Evolutionary conservation across 352 stramenopile genomes (phyloP).

Genomic region (Pythium grandisporangium): DNA sequence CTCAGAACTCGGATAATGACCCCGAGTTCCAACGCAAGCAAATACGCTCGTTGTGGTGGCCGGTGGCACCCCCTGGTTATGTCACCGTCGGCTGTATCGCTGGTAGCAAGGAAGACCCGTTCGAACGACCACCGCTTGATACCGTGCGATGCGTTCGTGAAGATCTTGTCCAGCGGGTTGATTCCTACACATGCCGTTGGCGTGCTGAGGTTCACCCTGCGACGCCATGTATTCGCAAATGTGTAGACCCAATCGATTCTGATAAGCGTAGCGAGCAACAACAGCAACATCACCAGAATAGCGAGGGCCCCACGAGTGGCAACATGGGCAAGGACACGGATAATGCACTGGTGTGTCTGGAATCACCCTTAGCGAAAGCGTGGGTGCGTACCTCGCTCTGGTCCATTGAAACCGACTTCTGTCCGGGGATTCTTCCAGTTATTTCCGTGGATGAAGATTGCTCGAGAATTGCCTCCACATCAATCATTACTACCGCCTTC

Average conservation of each 20-base stretch:
- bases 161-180: slow-evolving; percentile 60
- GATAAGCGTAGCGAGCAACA: slow-evolving; percentile 17
- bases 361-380: no score
- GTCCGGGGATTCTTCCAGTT: slow-evolving; percentile 43
- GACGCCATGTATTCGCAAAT: no score
- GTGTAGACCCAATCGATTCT: no score
- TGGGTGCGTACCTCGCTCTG: slow-evolving; percentile 64
- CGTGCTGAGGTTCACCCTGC: no score
- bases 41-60: slow-evolving; percentile 76
- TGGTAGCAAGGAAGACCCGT: slow-evolving; percentile 71
- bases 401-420: slow-evolving; percentile 56
- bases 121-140: slow-evolving; percentile 47
- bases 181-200: slow-evolving; percentile 62
- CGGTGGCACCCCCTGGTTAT: slow-evolving; percentile 67
- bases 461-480: neutral
- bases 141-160: slow-evolving; percentile 60
- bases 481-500: slow-evolving; percentile 17
- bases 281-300: slow-evolving; percentile 7
- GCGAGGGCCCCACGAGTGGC: no score
- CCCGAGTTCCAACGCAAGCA: slow-evolving; percentile 78
- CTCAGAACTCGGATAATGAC: slow-evolving; percentile 64
- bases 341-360: no score
- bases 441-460: slow-evolving; percentile 34
- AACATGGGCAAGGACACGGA: slow-evolving; percentile 16
- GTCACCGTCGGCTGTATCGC: slow-evolving; percentile 67